Evolutionary conservation across 345 rosid species (phyloP), one percentile per base, ranked within the genome.

Genomic region (Eucalyptus victrix): DNA sequence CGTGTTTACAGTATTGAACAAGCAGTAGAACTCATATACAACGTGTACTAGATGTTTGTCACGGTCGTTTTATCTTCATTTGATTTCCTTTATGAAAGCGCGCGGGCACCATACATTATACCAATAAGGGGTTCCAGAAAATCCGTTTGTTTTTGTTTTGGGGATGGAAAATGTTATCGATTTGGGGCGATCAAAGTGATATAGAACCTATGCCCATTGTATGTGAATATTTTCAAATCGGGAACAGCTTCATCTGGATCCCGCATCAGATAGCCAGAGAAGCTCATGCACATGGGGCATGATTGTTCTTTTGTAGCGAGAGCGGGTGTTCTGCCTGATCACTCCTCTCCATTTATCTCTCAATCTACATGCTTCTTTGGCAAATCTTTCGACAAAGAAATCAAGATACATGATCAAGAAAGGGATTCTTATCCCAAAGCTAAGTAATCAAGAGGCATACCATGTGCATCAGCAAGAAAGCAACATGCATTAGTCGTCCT

Each of bases 251-350:
- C 58, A 53, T 53, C 0, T 8, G 5, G 24, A 60, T 60, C 17
- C 1, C 0, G 16, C 32, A 28, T 9, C 3, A 13, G 5, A 60
- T 28, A 56, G 28, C 62, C 14, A 24, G 62, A 56, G 62, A 24
- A 56, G 62, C 28, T 56, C 16, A 60, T 60, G 16, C 32, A 60
- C 69, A 60, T 9, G 1, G 8, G 8, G 0, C 69, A 60, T 28
- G 69, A 6, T 60, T 26, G 7, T 28, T 28, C 16, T 28, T 60
- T 60, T 28, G 32, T 4, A 60, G 2, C 8, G 9, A 28, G 17
- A 28, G 69, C 5, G 28, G 1, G n/a, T 15, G 17, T 65, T 65
- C 1, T 15, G 21, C 19, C 6, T 0, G 2, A n/a, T 15, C 40
- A n/a, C 21, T 72, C 26, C 3, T 34, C 44, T 5, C 81, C 15